Evolutionary conservation across 257 asterid genomes (phyloP).

Genomic region (Gentiana dahurica): DNA sequence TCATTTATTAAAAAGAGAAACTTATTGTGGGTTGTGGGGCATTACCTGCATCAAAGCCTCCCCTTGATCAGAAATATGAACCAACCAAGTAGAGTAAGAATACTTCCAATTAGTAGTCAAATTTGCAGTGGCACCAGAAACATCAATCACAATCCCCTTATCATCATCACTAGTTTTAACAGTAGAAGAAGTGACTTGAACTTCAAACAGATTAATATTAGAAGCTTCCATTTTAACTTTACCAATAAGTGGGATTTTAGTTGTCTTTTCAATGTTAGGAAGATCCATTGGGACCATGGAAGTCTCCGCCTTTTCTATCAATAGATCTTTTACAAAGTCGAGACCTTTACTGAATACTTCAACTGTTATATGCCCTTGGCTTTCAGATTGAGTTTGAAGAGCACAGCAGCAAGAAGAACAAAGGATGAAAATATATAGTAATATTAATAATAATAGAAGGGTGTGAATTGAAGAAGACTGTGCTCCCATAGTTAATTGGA

Average conservation of each 20-base stretch:
- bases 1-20: background rate
- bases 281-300: conserved; percentile 69
- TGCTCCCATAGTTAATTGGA: conserved; percentile 8
- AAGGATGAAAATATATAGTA: conserved; percentile 7
- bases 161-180: conserved; percentile 58
- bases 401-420: conserved; percentile 2
- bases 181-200: conserved; percentile 55
- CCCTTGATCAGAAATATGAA: conserved; percentile 68
- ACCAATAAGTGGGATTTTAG: conserved; percentile 62
- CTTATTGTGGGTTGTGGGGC: background rate
- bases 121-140: conserved; percentile 77
- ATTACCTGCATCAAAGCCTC: conserved; percentile 70
- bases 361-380: conserved; percentile 41
- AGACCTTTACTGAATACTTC: conserved; percentile 69
- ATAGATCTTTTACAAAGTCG: conserved; percentile 53
- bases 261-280: conserved; percentile 42
- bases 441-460: background rate
- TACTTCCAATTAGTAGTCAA: conserved; percentile 75
- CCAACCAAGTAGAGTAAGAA: conserved; percentile 49
- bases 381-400: conserved; percentile 33
- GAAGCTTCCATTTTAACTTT: conserved; percentile 46
- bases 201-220: conserved; percentile 28
- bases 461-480: background rate
- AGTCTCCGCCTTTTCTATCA: conserved; percentile 45
- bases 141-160: conserved; percentile 47